These are phyloP conservation scores for Cladosporium halotolerans DNA, from an alignment of 2,329 filamentous ascomycete species.

Conservation along the genomic window DNA sequence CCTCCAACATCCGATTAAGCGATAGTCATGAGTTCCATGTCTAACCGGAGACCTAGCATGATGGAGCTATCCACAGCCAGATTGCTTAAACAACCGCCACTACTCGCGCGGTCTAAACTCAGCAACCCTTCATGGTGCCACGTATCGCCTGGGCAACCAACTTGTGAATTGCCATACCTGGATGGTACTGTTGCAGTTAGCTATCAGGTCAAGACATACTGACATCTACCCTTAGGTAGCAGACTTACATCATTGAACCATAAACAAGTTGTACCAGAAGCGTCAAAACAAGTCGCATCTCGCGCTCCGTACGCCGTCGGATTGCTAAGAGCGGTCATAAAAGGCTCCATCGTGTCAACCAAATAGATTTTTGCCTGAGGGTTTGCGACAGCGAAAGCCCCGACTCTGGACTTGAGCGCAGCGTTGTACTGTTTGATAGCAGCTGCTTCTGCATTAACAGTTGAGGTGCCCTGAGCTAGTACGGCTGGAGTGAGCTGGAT, in stretches of 20 bases:
- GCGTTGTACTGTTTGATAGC: conserved; percentile 6
- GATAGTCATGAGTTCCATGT: too few relatives aligned
- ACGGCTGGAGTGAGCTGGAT: conserved; percentile 50
- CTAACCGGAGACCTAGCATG: too few relatives aligned
- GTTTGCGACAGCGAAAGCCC: neutral
- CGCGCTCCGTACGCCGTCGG: neutral
- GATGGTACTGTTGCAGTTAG: conserved; percentile 2
- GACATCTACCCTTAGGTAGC: neutral
- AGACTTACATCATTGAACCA: conserved; percentile 8
- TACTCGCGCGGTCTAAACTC: too few relatives aligned
- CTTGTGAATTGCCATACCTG: neutral
- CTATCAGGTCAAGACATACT: too few relatives aligned
- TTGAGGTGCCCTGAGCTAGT: conserved; percentile 32
- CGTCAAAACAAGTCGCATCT: conserved; percentile 6
- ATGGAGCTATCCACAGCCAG: too few relatives aligned
- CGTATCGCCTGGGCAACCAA: neutral
- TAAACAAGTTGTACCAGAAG: neutral
- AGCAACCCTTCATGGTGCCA: too few relatives aligned
- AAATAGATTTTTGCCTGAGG: neutral
- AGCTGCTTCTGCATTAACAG: conserved; percentile 26
- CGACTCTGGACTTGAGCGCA: neutral
- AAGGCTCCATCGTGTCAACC: conserved; percentile 1
- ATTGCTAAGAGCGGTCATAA: neutral
- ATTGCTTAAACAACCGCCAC: too few relatives aligned
- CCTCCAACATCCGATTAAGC: too few relatives aligned